These are phyloP conservation scores for sunflower (Helianthus annuus) DNA, from an alignment of 129 eudicot genomes.

Conservation along the genomic window HanXRQr2.0-SUNRISE NC_035445.2:160590349-160590848, in stretches of 20 bases:
- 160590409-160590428: conserved; percentile 1
- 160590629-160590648: neutral
- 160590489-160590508: conserved; percentile 1
- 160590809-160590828: neutral
- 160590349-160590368: neutral
- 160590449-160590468: conserved; percentile 10
- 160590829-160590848: conserved; percentile 5
- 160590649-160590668: conserved; percentile 9
- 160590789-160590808: conserved; percentile 7
- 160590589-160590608: conserved; percentile 1
- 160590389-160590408: neutral
- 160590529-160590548: neutral
- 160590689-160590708: conserved; percentile 7
- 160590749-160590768: neutral
- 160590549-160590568: neutral
- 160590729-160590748: neutral
- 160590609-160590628: conserved; percentile 13
- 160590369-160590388: neutral
- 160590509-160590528: conserved; percentile 2
- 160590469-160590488: conserved; percentile 12
- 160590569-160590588: neutral
- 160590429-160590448: neutral
- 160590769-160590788: neutral
- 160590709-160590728: neutral
- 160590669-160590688: neutral